Base-by-base conservation (phyloP, 2,329 filamentous ascomycete species). In the Coniochaeta sp. region DNA sequence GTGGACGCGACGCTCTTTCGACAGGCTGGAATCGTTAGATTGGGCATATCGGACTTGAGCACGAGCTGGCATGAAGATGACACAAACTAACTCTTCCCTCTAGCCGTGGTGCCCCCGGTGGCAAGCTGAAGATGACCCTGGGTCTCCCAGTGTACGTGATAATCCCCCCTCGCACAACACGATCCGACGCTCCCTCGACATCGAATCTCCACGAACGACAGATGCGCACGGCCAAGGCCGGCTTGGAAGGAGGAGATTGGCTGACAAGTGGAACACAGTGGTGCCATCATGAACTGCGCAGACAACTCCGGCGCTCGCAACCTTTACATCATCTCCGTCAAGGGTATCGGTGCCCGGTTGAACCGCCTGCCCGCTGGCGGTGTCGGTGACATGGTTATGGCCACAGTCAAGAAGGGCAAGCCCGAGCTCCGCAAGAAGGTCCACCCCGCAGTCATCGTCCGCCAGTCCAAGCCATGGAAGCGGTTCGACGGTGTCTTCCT, bases 71-170 rank as follows among this genome's bases (percentile, higher is more conserved):
- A 14, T n/a, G 36, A 16, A 17, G 8, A 26, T n/a, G 40, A 31
- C 43, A 47, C 22, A 44, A 31, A 70, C 74, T 78, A 69, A 78
- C 73, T 62, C 63, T 61, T 58, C 63, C 57, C 59, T 67, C 70
- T 71, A 88, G 85, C 68, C 85, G 91, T 87, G 90, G 89, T 90
- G 89, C 91, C 86, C 90, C 93, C 76, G 95, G 95, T 88, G 96
- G 96, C 90, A 99, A 99, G 90, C 90, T 98, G 76, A 98, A 96
- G 90, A 99, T 99, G 95, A 97, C 95, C 80, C 91, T 99, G 82
- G 95, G 91, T 97, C 92, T 99, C 76, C 95, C 95, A 82, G 92
- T 96, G 93, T 97, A 96, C 80, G 92, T 90, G 74, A 66, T 57
- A 43, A 57, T 59, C 62, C 57, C 58, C 58, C 12, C 33, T 17